Evolutionary conservation across 2,329 filamentous ascomycete genomes (phyloP), one percentile per base, ranked within the genome.

Genomic region (Verticillium isaacii): DNA sequence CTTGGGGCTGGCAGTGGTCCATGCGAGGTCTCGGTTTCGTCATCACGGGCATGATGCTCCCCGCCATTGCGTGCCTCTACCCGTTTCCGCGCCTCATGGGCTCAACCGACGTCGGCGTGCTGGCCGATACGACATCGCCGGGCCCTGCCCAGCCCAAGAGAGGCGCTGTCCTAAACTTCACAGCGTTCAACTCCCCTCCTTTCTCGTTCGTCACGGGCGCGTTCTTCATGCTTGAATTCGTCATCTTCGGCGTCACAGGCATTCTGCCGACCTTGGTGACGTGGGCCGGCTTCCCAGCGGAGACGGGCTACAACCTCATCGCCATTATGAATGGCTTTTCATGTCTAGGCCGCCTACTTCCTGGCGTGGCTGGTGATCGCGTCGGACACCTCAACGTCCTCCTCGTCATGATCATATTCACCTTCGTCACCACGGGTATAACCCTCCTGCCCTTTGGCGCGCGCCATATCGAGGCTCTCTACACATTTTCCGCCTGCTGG

Each of bases 211-310:
- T 81, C 3, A 74, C 77, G 0, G 66, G 74, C 5, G 74, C 74
- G 0, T 72, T 81, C 9, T 80, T 82, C 61, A 71, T 75, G 25
- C 76, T 82, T 32, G 80, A 83, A 60, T 78, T 82, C 57, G 77
- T 77, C 54, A 75, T 81, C 23, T 82, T 82, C 54, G 79, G 79
- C 25, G 75, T 77, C 29, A 74, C 77, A 1, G 77, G 77, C 2
- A 73, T 82, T 15, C 67, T 82, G 1, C 80, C 80, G 0, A 80
- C 78, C 0, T 80, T 81, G 61, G 76, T 76, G 2, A 75, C 73
- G 0, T 67, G 64, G 6, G 67, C 71, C 6, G 66, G 68, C 19
- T 74, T 80, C 41, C 67, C 73, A 4, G 60, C 69, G 1, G 70
- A 79, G 50, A 72, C 74, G 1, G 77, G 79, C 7, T 81, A 77